phyloP scores from a whole-genome alignment of 2,329 filamentous ascomycete species.

The Paecilomyces fulvus region DNA sequence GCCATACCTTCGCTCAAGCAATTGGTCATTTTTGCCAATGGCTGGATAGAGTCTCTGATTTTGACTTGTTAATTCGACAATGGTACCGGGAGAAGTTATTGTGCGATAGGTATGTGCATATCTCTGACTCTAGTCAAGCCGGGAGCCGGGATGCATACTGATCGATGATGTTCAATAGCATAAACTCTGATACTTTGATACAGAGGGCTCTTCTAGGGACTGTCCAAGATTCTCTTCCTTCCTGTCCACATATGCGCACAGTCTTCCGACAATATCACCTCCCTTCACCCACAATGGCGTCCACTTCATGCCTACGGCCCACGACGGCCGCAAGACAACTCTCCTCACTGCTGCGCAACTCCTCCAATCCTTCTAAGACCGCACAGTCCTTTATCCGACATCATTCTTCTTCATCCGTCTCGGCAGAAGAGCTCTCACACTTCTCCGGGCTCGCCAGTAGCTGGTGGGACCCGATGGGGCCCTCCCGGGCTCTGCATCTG shows the following conservation, averaged over 20 bases:
- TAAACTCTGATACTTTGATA: too few species aligned
- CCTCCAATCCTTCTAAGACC: neutral
- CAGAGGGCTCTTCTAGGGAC: too few species aligned
- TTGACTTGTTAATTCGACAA: neutral
- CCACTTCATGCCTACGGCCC: conserved; percentile 39
- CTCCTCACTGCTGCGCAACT: conserved; percentile 44
- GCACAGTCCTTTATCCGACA: conserved; percentile 9
- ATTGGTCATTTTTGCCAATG: neutral
- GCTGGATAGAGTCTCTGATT: neutral
- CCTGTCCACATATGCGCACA: neutral
- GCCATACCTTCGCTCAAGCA: neutral
- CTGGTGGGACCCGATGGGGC: conserved; percentile 96
- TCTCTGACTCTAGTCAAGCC: neutral
- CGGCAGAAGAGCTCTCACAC: conserved; percentile 81
- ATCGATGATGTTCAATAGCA: neutral
- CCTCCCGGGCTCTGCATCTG: conserved; percentile 83
- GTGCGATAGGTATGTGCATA: neutral
- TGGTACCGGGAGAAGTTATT: neutral
- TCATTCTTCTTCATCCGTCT: conserved; percentile 59
- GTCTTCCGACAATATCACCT: neutral
- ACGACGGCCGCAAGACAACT: conserved; percentile 57
- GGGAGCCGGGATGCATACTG: neutral
- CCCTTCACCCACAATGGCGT: neutral
- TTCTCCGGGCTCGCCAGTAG: conserved; percentile 87
- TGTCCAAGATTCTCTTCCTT: too few species aligned